Conservation (phyloP, 805 yeast genomes). For the Sporopachydermia lactativora region DNA sequence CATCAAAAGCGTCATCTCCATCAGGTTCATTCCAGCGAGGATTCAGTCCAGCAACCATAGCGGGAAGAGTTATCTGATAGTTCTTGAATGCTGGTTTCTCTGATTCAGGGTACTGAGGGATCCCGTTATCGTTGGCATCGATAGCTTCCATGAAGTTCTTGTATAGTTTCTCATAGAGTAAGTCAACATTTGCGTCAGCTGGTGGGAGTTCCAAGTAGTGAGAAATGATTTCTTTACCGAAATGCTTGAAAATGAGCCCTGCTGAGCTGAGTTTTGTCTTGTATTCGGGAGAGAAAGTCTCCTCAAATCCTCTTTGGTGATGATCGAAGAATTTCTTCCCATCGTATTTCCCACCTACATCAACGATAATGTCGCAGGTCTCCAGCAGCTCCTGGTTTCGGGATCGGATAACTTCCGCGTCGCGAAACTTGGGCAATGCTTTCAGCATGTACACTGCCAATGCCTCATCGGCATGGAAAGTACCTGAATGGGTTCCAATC, state of each 20-base stretch:
- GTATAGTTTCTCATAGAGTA: slow-evolving; percentile 67
- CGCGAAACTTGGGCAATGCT: slow-evolving; percentile 50
- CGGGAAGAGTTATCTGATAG: slow-evolving; percentile 60
- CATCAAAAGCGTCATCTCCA: slow-evolving; percentile 52
- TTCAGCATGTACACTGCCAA: slow-evolving; percentile 81
- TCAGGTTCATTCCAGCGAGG: slow-evolving; percentile 73
- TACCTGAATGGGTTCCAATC: slow-evolving; percentile 86
- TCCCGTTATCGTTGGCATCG: slow-evolving; percentile 95
- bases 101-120: slow-evolving; percentile 48
- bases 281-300: slow-evolving; percentile 44
- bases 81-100: slow-evolving; percentile 55
- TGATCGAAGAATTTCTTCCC: slow-evolving; percentile 82
- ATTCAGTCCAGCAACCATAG: slow-evolving; percentile 64
- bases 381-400: slow-evolving; percentile 78
- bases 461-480: slow-evolving; percentile 95
- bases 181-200: slow-evolving; percentile 31
- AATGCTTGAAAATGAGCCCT: slow-evolving; percentile 83
- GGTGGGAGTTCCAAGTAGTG: not conserved
- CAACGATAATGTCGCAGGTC: slow-evolving; percentile 80
- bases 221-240: slow-evolving; percentile 54
- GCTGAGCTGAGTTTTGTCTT: slow-evolving; percentile 84
- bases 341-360: slow-evolving; percentile 88
- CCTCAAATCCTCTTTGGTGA: slow-evolving; percentile 85
- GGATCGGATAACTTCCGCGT: slow-evolving; percentile 65
- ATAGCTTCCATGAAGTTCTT: slow-evolving; percentile 78